phyloP scores from a whole-genome alignment of 2,329 filamentous ascomycete genomes.

The Alternaria solani region DNA sequence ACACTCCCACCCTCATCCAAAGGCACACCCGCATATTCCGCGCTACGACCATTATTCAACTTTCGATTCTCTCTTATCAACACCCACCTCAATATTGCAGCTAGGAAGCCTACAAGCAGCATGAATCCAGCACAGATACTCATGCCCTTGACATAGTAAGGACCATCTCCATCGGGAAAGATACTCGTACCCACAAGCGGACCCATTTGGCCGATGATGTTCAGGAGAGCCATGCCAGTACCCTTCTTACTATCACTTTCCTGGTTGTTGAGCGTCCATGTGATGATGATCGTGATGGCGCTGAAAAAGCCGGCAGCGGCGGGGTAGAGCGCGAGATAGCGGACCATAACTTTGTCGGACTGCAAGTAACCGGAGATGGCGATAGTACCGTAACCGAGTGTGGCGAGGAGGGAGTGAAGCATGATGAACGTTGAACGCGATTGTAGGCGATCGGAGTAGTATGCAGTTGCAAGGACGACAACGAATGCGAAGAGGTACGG shows the following conservation, averaged over 20 bases:
- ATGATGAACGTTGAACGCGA: constrained; percentile 73
- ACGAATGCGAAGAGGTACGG: constrained; percentile 81
- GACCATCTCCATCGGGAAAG: constrained; percentile 61
- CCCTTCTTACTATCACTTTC: constrained; percentile 72
- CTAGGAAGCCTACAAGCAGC: constrained; percentile 56
- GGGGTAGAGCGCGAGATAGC: constrained; percentile 81
- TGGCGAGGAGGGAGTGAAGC: constrained; percentile 72
- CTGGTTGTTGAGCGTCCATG: constrained; percentile 91
- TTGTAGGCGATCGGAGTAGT: constrained; percentile 72
- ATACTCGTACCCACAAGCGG: constrained; percentile 66
- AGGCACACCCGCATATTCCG: constrained; percentile 39
- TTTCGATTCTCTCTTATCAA: constrained; percentile 44
- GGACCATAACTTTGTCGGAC: constrained; percentile 45
- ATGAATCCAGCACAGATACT: constrained; percentile 60
- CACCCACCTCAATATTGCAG: constrained; percentile 53
- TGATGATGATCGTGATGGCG: constrained; percentile 82
- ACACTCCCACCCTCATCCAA: constrained; percentile 31
- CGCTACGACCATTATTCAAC: constrained; percentile 13
- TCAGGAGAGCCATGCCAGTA: constrained; percentile 79
- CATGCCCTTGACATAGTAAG: constrained; percentile 61
- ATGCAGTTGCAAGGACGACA: constrained; percentile 74
- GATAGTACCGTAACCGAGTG: constrained; percentile 67
- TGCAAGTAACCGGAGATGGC: constrained; percentile 63
- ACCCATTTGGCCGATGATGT: constrained; percentile 81
- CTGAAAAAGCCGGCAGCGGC: constrained; percentile 85